Base-by-base conservation (phyloP, 2,329 filamentous ascomycete species). In the Annulohypoxylon truncatum region DNA sequence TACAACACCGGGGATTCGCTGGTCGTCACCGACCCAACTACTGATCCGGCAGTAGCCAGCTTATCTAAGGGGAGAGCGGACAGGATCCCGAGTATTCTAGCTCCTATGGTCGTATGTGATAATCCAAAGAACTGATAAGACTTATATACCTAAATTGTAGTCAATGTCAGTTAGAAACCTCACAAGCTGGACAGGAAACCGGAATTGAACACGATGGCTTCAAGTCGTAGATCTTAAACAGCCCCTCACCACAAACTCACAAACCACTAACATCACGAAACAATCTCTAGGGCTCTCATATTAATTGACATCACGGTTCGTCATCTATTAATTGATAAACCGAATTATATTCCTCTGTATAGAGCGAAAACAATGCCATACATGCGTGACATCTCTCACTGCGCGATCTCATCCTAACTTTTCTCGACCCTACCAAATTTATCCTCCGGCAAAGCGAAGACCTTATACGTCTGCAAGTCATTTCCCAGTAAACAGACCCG, bases 401-500 rank as follows among this genome's bases (percentile, higher is more conserved):
- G 18, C 28, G 38, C 57, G 26, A 24, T 61, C 12, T 46, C 53
- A 24, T 28, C 33, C 53, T 44, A 2, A 8, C 18, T 47, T 22
- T 12, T 18, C 9, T 10, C 3, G 7, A 29, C 40, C 13, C 58
- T 40, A 6, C 44, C 55, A 31, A 72, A 72, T 1, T 62, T 58
- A 29, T 75, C 72, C 8, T 78, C 74, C 4, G 81, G 80, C 10
- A 87, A 69, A 0, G 78, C 75, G 71, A 84, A 87, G 0, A 84
- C 83, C 56, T 79, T 82, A 71, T 85, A 83, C 2, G 78, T 81
- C 18, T 81, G 78, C 54, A 80, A 77, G 64, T 86, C 84, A 22
- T 77, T 79, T 13, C 82, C 82, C 7, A 89, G 73, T 7, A 89
- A 74, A 64, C 83, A 86, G 2, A 88, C 77, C 51, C 86, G 79